Percentiles rank a stretch among this genome's conserved stretches.
Evolutionary conservation across 108 stramenopile genomes (phyloP).

Genomic region (Cyclostephanos invisitatus): DNA sequence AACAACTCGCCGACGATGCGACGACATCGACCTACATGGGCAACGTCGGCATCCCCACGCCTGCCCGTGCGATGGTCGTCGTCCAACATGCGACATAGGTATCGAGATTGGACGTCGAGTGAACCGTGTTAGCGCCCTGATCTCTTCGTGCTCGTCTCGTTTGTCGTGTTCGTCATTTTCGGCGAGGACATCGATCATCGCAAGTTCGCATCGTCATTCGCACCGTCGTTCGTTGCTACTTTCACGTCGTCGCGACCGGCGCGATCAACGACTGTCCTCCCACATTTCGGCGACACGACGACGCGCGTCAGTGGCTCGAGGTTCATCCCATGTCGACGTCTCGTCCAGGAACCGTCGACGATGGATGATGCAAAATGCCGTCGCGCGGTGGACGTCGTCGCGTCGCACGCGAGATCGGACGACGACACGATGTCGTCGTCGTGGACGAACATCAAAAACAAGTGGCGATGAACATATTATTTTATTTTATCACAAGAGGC

Average conservation of each 20-base stretch:
- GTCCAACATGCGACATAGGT: slow-evolving; percentile 32
- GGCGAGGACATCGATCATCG: too few species aligned
- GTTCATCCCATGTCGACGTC: slow-evolving; percentile 45
- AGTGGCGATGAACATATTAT: too few species aligned
- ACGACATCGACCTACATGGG: slow-evolving; percentile 34
- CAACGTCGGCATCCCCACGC: slow-evolving; percentile 27
- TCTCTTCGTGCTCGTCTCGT: neutral
- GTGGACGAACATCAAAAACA: too few species aligned
- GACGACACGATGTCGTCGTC: too few species aligned
- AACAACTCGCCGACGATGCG: slow-evolving; percentile 37
- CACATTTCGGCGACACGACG: neutral
- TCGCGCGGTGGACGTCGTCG: too few species aligned
- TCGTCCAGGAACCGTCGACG: slow-evolving; percentile 25
- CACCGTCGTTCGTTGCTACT: too few species aligned
- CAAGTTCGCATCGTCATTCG: too few species aligned
- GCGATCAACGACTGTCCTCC: neutral
- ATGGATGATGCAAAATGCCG: too few species aligned
- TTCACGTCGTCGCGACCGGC: neutral
- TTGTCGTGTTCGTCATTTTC: neutral
- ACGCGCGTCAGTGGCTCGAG: slow-evolving; percentile 22
- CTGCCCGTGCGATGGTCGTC: slow-evolving; percentile 33
- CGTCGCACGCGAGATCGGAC: too few species aligned
- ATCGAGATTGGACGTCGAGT: slow-evolving; percentile 40
- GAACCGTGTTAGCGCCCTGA: neutral
- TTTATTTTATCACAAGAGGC: too few species aligned